Conservation (phyloP, 148 eudicot genomes). For the Camellia granthamiana region DNA sequence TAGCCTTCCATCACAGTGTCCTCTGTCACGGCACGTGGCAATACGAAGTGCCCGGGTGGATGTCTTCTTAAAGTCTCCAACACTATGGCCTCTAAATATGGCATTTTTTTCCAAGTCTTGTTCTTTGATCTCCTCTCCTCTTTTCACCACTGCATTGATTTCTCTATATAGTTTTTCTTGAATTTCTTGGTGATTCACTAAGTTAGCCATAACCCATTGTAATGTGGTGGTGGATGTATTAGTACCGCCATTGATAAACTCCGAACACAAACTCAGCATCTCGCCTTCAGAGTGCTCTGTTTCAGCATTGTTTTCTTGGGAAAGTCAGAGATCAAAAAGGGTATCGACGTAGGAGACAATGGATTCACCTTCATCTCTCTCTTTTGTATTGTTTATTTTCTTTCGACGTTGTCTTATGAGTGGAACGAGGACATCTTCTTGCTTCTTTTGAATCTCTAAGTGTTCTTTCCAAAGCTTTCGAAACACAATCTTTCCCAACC, state of each 20-base stretch:
- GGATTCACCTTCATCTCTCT: not conserved
- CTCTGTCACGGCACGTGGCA: conserved; percentile 4
- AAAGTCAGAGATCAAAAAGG: conserved; percentile 15
- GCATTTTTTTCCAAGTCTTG: conserved; percentile 21
- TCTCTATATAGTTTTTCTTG: conserved; percentile 13
- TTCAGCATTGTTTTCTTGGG: not conserved
- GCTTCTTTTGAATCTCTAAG: conserved; percentile 11
- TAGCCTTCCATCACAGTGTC: conserved; percentile 20
- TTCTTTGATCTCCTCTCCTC: conserved; percentile 5
- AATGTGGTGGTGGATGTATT: conserved; percentile 16
- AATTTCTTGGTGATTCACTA: conserved; percentile 19
- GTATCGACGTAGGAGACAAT: conserved; percentile 22
- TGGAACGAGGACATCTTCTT: conserved; percentile 26
- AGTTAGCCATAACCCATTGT: conserved; percentile 26
- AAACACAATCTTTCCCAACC: conserved; percentile 26
- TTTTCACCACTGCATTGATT: conserved; percentile 14
- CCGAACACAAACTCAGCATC: conserved; percentile 21
- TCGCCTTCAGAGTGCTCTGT: not conserved
- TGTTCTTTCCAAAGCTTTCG: conserved; percentile 25
- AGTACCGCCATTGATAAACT: conserved; percentile 20
- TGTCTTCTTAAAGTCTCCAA: conserved; percentile 23
- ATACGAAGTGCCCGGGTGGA: conserved; percentile 22
- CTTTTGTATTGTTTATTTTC: conserved; percentile 3
- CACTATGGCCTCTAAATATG: conserved; percentile 21
- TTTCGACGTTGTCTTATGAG: conserved; percentile 14